Percentiles rank a stretch among this genome's conserved stretches.
These are phyloP conservation scores for Candida sithepensis DNA, from an alignment of 805 yeast genomes.

Conservation along the genomic window DNA sequence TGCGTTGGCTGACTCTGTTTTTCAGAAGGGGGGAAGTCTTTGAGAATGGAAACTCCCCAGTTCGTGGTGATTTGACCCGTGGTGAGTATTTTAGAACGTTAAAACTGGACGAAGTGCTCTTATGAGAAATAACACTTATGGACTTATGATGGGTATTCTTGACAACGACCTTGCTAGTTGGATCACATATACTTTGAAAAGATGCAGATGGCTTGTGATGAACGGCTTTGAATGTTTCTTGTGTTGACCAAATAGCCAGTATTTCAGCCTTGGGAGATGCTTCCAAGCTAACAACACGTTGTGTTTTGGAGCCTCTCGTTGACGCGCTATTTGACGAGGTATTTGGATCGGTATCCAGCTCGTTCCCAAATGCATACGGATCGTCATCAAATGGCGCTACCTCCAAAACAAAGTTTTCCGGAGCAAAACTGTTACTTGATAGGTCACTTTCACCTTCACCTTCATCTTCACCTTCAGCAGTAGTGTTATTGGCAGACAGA, in stretches of 20 bases:
- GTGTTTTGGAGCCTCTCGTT: neutral
- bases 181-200: slow-evolving; percentile 29
- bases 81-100: slow-evolving; percentile 3
- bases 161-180: slow-evolving; percentile 18
- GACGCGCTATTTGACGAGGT: slow-evolving; percentile 14
- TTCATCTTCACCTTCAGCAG: too few species aligned
- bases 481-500: neutral
- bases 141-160: slow-evolving; percentile 20
- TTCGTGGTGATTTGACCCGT: slow-evolving; percentile 1
- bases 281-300: slow-evolving; percentile 22
- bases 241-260: slow-evolving; percentile 33
- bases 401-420: slow-evolving; percentile 24
- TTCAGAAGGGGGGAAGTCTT: neutral
- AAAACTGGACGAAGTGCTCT: slow-evolving; percentile 2
- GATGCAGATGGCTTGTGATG: slow-evolving; percentile 14
- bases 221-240: slow-evolving; percentile 21
- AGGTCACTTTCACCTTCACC: slow-evolving; percentile 1
- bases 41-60: neutral
- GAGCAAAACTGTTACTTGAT: slow-evolving; percentile 23
- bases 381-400: slow-evolving; percentile 40
- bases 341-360: slow-evolving; percentile 18
- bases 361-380: slow-evolving; percentile 37
- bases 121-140: slow-evolving; percentile 18
- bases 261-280: slow-evolving; percentile 26
- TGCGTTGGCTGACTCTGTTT: neutral